A percentile compares a stretch with the other conserved stretches of the same genome.
These are phyloP conservation scores for Gracilaria domingensis DNA, from an alignment of 23 red algal genomes.

Conservation along the genomic window DNA sequence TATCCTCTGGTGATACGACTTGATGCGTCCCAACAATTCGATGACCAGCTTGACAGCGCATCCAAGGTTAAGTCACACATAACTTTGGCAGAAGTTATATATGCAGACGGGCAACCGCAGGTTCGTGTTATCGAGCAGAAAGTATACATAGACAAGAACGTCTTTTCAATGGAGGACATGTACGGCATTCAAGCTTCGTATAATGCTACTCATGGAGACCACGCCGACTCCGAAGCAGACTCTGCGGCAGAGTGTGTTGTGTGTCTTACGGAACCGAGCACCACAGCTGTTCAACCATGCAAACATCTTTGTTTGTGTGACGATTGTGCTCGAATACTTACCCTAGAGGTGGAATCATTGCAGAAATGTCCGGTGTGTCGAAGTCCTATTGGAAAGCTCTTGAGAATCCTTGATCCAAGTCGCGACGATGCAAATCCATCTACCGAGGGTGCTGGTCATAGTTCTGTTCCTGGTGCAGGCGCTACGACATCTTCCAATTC, in stretches of 20 bases:
- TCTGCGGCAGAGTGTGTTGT: conserved; percentile 74
- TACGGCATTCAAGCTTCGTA: conserved; percentile 82
- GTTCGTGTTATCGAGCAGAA: conserved; percentile 70
- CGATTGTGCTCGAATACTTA: conserved; percentile 73
- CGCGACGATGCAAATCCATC: not conserved
- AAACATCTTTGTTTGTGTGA: conserved; percentile 94
- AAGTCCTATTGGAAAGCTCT: conserved; percentile 14
- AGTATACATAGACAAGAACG: conserved; percentile 64
- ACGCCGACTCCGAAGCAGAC: not conserved
- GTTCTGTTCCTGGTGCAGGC: not conserved
- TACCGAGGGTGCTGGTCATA: not conserved
- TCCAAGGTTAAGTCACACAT: conserved; percentile 42
- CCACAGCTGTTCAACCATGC: conserved; percentile 82
- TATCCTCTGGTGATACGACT: conserved; percentile 80
- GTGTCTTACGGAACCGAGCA: conserved; percentile 87
- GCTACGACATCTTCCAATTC: not conserved
- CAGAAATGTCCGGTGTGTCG: conserved; percentile 72
- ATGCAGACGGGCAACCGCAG: not conserved
- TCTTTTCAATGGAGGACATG: conserved; percentile 82
- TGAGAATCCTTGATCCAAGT: conserved; percentile 35
- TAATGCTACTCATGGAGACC: conserved; percentile 22
- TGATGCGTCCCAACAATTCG: conserved; percentile 45
- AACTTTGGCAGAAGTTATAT: conserved; percentile 74
- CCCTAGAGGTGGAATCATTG: conserved; percentile 15
- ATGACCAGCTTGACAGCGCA: not conserved